A percentile compares a stretch with the other conserved stretches of the same genome.
Evolutionary conservation across 768 basidiomycete species (phyloP).

Genomic region (Lyophyllum atratum): DNA sequence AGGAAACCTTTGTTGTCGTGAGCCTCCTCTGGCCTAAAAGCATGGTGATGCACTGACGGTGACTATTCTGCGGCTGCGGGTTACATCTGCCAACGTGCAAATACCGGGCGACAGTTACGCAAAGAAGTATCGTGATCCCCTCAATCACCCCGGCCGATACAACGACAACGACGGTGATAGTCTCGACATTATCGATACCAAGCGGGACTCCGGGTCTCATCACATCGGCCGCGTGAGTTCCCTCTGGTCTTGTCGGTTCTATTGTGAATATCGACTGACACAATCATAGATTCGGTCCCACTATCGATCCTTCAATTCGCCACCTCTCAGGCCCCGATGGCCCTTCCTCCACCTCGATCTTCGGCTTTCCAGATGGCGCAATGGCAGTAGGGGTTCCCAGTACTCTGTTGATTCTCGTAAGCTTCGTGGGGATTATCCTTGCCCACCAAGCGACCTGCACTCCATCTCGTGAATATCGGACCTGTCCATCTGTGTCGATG

Average conservation of each 20-base stretch:
- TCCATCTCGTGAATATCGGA: background rate
- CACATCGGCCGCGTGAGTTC: background rate
- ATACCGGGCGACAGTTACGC: background rate
- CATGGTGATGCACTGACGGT: background rate
- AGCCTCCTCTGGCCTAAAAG: background rate
- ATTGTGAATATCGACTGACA: background rate
- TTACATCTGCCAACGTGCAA: background rate
- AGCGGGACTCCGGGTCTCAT: background rate
- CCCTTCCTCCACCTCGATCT: background rate
- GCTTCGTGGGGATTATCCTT: background rate
- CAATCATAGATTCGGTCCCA: background rate
- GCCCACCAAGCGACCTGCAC: background rate
- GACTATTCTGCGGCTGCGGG: background rate
- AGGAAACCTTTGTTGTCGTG: background rate
- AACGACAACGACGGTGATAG: background rate
- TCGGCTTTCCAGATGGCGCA: background rate
- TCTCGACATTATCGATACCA: background rate
- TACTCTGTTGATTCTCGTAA: background rate
- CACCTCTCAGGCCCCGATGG: background rate
- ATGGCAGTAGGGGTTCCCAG: background rate
- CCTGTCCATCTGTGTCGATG: background rate
- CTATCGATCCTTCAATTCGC: background rate
- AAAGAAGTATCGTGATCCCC: background rate
- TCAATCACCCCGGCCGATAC: background rate
- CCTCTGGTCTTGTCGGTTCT: background rate